A percentile compares a stretch with the other conserved stretches of the same genome.
Evolutionary conservation across 805 yeast species (phyloP).

Genomic region (Kockiozyma suomiensis): DNA sequence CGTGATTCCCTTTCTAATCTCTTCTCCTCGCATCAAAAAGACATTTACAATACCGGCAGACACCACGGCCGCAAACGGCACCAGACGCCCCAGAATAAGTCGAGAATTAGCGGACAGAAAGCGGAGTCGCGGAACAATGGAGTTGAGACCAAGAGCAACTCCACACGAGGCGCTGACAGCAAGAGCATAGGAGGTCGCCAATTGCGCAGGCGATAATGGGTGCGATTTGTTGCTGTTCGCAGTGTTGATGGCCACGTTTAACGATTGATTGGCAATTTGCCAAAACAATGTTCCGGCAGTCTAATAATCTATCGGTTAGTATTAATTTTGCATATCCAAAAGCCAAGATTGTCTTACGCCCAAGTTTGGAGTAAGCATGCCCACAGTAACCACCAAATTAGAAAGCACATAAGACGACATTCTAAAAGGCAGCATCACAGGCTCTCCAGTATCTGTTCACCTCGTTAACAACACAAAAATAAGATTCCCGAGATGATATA

Average conservation of each 20-base stretch:
- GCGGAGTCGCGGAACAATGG: slow-evolving; percentile 83
- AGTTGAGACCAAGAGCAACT: slow-evolving; percentile 90
- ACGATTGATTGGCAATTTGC: slow-evolving; percentile 97
- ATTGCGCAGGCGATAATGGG: slow-evolving; percentile 77
- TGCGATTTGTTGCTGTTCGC: slow-evolving; percentile 96
- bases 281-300: slow-evolving; percentile 90
- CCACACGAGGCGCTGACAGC: slow-evolving; percentile 95
- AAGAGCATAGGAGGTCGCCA: slow-evolving; percentile 74
- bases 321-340: not conserved
- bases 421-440: slow-evolving; percentile 89
- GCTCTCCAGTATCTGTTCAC: slow-evolving; percentile 77
- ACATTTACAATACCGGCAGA: slow-evolving; percentile 96
- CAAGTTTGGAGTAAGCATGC: slow-evolving; percentile 94
- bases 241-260: slow-evolving; percentile 94
- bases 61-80: slow-evolving; percentile 98
- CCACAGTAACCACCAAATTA: slow-evolving; percentile 91
- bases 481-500: not conserved
- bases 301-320: slow-evolving; percentile 1
- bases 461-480: not conserved
- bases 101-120: slow-evolving; percentile 69
- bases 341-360: slow-evolving; percentile 47
- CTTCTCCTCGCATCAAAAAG: slow-evolving; percentile 95
- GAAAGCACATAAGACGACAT: slow-evolving; percentile 96
- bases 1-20: slow-evolving; percentile 61
- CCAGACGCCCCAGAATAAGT: slow-evolving; percentile 76